Evolutionary conservation across 805 yeast genomes (phyloP).

Genomic region (Candida methanosorbosa): DNA sequence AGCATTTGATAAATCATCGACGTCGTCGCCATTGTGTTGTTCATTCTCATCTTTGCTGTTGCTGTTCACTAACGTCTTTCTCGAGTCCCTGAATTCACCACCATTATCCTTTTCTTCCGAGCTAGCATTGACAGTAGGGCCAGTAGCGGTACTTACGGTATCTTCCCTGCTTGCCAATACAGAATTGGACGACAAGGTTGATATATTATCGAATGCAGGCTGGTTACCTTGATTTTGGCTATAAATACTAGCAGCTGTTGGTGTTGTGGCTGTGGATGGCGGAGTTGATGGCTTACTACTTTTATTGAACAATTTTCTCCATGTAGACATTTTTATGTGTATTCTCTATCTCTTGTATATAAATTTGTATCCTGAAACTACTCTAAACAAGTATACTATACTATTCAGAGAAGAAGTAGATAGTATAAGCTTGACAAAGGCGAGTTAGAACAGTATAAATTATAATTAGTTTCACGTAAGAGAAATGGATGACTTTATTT

Average conservation of each 20-base stretch:
- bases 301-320: conserved; percentile 23
- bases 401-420: too few species aligned
- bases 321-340: conserved; percentile 18
- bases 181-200: not conserved
- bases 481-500: too few species aligned
- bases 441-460: too few species aligned
- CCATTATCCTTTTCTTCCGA: not conserved
- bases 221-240: too few species aligned
- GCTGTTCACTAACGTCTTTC: conserved; percentile 14
- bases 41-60: conserved; percentile 8
- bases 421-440: too few species aligned
- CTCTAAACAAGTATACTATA: too few species aligned
- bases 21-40: conserved; percentile 3
- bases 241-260: not conserved
- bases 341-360: too few species aligned
- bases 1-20: conserved; percentile 1
- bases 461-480: too few species aligned
- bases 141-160: not conserved
- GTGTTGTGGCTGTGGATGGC: not conserved
- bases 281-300: conserved; percentile 1
- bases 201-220: too few species aligned
- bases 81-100: conserved; percentile 7
- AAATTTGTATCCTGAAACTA: too few species aligned
- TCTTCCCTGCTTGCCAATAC: not conserved
- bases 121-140: not conserved